phyloP scores from a whole-genome alignment of 2,329 filamentous ascomycete genomes.

The Ophiocordyceps unilateralis region DNA sequence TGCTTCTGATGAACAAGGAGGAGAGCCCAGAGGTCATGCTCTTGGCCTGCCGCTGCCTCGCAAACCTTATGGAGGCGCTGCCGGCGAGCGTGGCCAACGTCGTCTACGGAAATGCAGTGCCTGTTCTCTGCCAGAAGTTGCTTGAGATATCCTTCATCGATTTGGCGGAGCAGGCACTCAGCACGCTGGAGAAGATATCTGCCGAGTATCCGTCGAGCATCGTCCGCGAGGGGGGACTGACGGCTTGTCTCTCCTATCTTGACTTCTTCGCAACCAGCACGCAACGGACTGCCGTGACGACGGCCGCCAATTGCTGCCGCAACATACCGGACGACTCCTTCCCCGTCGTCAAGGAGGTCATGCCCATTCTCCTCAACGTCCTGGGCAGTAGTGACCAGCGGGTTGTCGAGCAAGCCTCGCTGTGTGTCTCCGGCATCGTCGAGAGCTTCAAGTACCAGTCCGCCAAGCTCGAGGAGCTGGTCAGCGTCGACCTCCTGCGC shows the following conservation, averaged over 20 bases:
- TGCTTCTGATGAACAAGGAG: slow-evolving; percentile 81
- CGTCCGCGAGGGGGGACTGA: slow-evolving; percentile 85
- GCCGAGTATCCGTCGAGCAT: slow-evolving; percentile 90
- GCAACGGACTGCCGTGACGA: slow-evolving; percentile 90
- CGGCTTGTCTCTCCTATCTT: slow-evolving; percentile 86
- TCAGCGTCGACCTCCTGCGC: slow-evolving; percentile 72
- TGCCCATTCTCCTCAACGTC: slow-evolving; percentile 87
- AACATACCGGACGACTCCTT: slow-evolving; percentile 94
- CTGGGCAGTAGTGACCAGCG: slow-evolving; percentile 85
- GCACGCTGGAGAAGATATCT: slow-evolving; percentile 93
- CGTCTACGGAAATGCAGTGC: slow-evolving; percentile 92
- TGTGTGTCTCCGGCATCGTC: slow-evolving; percentile 89
- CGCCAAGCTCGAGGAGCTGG: slow-evolving; percentile 76
- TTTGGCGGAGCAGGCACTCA: slow-evolving; percentile 88
- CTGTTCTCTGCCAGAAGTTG: slow-evolving; percentile 84
- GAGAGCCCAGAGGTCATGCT: slow-evolving; percentile 97
- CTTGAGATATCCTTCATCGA: slow-evolving; percentile 96
- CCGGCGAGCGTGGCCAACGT: slow-evolving; percentile 87
- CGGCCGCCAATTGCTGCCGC: slow-evolving; percentile 92
- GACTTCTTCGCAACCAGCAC: slow-evolving; percentile 98
- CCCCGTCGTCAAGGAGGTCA: slow-evolving; percentile 77
- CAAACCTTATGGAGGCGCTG: slow-evolving; percentile 93
- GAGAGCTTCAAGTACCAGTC: slow-evolving; percentile 91
- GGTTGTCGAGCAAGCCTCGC: slow-evolving; percentile 88
- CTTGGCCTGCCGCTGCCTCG: slow-evolving; percentile 82